Base-by-base conservation (phyloP, 495 filamentous ascomycete species). In the Podospora pseudoanserina region DNA sequence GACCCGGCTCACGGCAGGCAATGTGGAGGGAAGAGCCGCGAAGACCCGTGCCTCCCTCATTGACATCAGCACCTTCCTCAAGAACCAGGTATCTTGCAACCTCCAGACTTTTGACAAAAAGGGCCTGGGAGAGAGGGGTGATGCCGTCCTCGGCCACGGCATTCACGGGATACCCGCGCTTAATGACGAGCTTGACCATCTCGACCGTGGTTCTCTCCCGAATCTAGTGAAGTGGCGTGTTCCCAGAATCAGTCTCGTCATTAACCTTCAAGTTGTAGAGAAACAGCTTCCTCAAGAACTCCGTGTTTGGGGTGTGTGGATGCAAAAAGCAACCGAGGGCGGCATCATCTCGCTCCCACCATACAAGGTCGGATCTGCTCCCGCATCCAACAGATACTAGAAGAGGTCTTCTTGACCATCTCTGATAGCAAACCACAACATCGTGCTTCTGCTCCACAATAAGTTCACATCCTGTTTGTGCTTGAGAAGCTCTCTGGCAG, bases 321-420 rank as follows among this genome's bases (percentile, higher is more conserved):
- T 19, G 56, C 56, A 58, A 1, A 7, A 7, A 58, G 6, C 9
- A 4, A 58, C 5, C 56, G 26, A 58, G 54, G 16, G 16, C 54
- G 16, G 19, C 19, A 18, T 6, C 5, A 56, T 18, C 16, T 56
- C 54, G 16, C 19, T 56, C 54, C 16, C 54, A 20, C 6, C 4
- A 58, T 58, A 58, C 56, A 58, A 27, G 23, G 54, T 32, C 13
- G 39, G 56, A 58, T 58, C 56, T 20, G 56, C 56, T 20, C 56
- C 56, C n/a, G 56, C 56, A 20, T 58, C 56, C 7, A 58, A 18
- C 3, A 58, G 23, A 7, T 27, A 11, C 56, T 58, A 5, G n/a
- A 58, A 9, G 6, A 58, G n/a, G 23, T n/a, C 18, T 27, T 20
- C n/a, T 0, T 20, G 19, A 4, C 56, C 15, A 20, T 7, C 7